These are phyloP conservation scores for Lentinus polychrous DNA, from an alignment of 1,284 basidiomycete species.

Conservation along the genomic window DNA sequence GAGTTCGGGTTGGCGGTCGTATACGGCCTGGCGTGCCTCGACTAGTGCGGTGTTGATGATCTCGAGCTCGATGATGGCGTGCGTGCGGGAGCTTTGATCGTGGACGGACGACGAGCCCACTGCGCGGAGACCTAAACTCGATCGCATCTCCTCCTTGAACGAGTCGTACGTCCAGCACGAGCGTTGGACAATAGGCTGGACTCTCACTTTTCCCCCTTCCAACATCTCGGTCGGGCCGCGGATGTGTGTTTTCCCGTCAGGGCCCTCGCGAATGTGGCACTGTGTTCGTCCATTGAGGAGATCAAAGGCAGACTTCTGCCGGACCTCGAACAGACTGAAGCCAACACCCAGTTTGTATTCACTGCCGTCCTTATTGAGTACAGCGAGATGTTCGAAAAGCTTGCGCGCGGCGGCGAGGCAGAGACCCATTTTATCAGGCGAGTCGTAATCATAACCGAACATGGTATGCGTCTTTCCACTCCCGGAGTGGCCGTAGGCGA, in stretches of 20 bases:
- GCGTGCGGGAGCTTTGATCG: background rate
- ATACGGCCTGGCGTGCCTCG: background rate
- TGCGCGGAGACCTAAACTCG: background rate
- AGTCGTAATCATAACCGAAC: background rate
- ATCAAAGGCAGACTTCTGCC: background rate
- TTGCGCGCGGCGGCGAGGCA: background rate
- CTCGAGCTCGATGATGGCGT: background rate
- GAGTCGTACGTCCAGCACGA: background rate
- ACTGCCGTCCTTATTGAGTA: background rate
- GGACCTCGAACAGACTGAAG: background rate
- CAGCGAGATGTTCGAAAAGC: background rate
- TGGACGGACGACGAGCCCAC: background rate
- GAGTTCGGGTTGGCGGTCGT: background rate
- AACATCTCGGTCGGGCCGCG: background rate
- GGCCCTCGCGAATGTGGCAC: background rate
- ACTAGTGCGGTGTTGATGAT: background rate
- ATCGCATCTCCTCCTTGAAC: background rate
- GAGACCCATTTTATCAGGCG: background rate
- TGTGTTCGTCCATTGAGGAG: background rate
- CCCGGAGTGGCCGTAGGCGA: background rate
- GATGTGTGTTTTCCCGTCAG: background rate
- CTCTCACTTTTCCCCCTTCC: background rate
- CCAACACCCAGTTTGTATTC: background rate
- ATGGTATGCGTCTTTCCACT: background rate
- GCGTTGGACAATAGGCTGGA: background rate